These are phyloP conservation scores for Tylopilus intermedius DNA, from an alignment of 768 basidiomycete genomes.

Conservation along the genomic window DNA sequence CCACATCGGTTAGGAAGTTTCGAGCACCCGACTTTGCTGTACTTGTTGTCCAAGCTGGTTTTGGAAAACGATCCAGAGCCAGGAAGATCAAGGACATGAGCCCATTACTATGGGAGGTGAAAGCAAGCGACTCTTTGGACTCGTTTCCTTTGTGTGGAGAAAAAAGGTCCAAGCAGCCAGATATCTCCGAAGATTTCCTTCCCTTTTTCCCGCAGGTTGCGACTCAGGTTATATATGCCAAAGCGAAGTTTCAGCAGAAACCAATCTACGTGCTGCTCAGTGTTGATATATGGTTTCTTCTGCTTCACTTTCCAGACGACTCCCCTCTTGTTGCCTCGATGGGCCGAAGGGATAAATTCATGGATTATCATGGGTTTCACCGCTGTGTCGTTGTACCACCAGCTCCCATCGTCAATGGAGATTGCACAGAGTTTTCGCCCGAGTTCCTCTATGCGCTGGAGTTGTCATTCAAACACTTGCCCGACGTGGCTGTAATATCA, in stretches of 20 bases:
- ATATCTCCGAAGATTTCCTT: neutral
- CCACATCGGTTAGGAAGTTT: neutral
- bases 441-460: neutral
- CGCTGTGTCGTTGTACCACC: neutral
- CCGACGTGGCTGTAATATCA: neutral
- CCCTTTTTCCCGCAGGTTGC: neutral
- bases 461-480: neutral
- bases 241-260: neutral
- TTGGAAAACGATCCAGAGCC: neutral
- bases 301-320: neutral
- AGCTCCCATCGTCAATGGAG: too few species aligned
- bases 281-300: neutral
- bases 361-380: neutral
- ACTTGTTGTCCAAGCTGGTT: neutral
- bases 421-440: too few species aligned
- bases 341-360: neutral
- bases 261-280: neutral
- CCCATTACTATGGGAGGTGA: constrained; percentile 1
- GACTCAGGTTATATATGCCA: neutral
- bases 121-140: neutral
- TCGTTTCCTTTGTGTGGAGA: neutral
- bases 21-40: neutral
- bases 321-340: neutral
- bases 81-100: neutral
- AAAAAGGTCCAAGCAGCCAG: neutral